These are phyloP conservation scores for Oryza officinalis DNA, from an alignment of 176 grass and related monocot species.

Conservation along the genomic window DNA sequence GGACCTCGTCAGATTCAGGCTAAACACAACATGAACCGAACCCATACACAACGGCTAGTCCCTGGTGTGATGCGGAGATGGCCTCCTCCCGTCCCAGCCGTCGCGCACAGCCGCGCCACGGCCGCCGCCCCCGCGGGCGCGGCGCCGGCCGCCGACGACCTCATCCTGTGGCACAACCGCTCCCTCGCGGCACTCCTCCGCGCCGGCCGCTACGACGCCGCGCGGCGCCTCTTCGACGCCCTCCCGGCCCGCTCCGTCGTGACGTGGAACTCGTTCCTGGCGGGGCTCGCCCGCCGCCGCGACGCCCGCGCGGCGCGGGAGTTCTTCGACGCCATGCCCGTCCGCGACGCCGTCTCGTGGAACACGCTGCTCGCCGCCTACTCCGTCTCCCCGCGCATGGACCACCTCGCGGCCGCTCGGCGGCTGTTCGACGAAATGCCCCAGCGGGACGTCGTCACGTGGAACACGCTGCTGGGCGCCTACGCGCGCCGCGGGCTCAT, in stretches of 20 bases:
- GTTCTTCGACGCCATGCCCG: constrained; percentile 59
- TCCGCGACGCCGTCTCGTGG: constrained; percentile 57
- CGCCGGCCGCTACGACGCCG: constrained; percentile 48
- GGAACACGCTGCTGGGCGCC: constrained; percentile 62
- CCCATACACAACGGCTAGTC: background rate
- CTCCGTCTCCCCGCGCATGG: constrained; percentile 17
- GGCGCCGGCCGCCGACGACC: background rate
- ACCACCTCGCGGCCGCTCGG: constrained; percentile 48
- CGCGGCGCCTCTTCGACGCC: constrained; percentile 63
- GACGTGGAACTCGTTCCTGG: constrained; percentile 71
- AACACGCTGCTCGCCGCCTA: constrained; percentile 64
- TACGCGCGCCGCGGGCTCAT: constrained; percentile 53
- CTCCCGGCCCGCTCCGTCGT: constrained; percentile 54
- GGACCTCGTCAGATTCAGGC: too few relatives aligned
- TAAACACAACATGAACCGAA: background rate
- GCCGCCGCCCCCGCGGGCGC: background rate
- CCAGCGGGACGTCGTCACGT: constrained; percentile 46
- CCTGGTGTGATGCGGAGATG: constrained; percentile 47
- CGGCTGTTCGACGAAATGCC: constrained; percentile 69
- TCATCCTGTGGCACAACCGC: constrained; percentile 51
- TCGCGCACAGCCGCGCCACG: background rate
- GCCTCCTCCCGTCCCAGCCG: constrained; percentile 25
- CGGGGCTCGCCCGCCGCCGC: constrained; percentile 46
- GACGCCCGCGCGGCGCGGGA: constrained; percentile 32
- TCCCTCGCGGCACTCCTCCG: constrained; percentile 46